These are phyloP conservation scores for Gaertneriomyces semiglobifer DNA, from an alignment of 192 early-diverging fungal species.

Conservation along the genomic window DNA sequence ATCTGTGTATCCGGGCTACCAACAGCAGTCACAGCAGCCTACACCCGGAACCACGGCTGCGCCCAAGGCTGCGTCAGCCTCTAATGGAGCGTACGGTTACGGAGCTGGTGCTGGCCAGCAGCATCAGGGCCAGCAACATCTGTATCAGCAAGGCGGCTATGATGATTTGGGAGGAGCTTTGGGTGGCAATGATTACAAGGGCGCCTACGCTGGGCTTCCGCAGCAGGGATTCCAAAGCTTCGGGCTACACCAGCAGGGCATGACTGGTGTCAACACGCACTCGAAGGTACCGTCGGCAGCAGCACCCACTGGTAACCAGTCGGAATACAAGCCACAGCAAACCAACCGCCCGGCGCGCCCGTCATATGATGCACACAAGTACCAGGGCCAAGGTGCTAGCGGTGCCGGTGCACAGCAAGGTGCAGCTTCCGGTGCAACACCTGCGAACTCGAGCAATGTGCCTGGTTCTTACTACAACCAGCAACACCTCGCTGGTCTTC, in stretches of 20 bases:
- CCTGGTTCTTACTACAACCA: constrained; percentile 34
- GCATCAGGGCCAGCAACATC: constrained; percentile 18
- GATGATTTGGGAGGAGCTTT: constrained; percentile 23
- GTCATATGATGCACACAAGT: constrained; percentile 21
- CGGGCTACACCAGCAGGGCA: constrained; percentile 16
- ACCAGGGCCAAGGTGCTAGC: background rate
- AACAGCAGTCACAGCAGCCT: constrained; percentile 33
- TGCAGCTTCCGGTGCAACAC: constrained; percentile 5
- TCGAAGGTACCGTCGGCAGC: background rate
- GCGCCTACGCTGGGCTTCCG: constrained; percentile 16
- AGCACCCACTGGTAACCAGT: background rate
- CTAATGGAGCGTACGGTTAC: background rate
- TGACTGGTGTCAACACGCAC: background rate
- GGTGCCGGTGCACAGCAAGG: background rate
- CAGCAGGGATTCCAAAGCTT: constrained; percentile 17
- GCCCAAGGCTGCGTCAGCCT: background rate
- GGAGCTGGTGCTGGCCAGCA: constrained; percentile 4
- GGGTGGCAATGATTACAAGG: constrained; percentile 24
- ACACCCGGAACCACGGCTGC: background rate
- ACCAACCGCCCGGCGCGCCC: constrained; percentile 13
- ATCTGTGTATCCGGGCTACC: constrained; percentile 83
- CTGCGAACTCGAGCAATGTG: background rate
- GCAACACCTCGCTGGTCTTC: constrained; percentile 16
- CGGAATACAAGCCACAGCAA: background rate
- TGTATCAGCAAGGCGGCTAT: constrained; percentile 25